Conservation (phyloP, 192 early-diverging fungal genomes). For the Cetraspora pellucida region DNA sequence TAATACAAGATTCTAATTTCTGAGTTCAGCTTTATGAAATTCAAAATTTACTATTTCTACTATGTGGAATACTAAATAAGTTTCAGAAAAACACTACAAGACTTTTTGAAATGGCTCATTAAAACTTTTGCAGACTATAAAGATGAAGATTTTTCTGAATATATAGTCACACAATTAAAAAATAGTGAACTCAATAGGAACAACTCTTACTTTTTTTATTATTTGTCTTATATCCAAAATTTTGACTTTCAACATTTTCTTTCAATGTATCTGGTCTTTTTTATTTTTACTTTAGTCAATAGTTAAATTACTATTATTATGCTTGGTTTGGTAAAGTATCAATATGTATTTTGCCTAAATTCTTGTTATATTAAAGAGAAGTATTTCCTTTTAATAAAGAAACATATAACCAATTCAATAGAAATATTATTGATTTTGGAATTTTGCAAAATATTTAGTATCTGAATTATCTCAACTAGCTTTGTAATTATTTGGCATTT, state of each 20-base stretch:
- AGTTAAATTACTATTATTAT: neutral
- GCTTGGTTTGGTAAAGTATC: neutral
- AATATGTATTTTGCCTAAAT: neutral
- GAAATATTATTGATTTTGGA: constrained; percentile 1
- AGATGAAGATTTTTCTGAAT: constrained; percentile 10
- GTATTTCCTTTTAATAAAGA: neutral
- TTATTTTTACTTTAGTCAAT: neutral
- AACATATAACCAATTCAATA: neutral
- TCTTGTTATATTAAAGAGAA: neutral
- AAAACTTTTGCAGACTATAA: neutral
- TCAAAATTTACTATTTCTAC: neutral
- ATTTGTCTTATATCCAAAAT: too few species aligned
- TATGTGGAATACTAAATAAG: constrained; percentile 19
- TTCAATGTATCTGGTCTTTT: neutral
- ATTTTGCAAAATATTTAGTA: neutral
- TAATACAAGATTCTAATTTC: neutral
- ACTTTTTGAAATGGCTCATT: constrained; percentile 24
- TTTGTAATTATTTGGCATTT: neutral
- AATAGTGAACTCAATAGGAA: neutral
- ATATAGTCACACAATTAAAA: constrained; percentile 1
- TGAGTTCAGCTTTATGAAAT: neutral
- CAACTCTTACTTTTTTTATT: too few species aligned
- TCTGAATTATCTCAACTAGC: neutral
- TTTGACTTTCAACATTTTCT: neutral
- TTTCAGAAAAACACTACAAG: neutral